Percentiles rank a stretch among this genome's conserved stretches.
Evolutionary conservation across 2,329 filamentous ascomycete genomes (phyloP).

Genomic region (Stylonectria norvegica): DNA sequence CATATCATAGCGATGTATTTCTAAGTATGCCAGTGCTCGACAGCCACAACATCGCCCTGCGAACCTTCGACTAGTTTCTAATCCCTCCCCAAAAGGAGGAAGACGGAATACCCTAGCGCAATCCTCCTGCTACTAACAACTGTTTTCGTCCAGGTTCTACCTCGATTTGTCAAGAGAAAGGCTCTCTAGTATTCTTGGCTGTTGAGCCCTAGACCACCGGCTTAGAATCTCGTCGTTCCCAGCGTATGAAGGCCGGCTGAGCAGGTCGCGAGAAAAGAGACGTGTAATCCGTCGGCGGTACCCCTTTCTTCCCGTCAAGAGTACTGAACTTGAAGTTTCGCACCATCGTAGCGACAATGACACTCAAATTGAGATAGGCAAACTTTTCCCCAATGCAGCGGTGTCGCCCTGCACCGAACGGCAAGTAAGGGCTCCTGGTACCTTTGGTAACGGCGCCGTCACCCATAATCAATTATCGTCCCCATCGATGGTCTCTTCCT

Average conservation of each 20-base stretch:
- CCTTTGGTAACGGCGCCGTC: conserved; percentile 31
- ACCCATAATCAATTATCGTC: conserved; percentile 29
- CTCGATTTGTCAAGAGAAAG: too few relatives aligned
- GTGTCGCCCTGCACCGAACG: conserved; percentile 70
- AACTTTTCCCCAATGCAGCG: conserved; percentile 76
- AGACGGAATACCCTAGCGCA: too few relatives aligned
- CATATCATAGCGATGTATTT: too few relatives aligned
- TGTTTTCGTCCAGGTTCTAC: too few relatives aligned
- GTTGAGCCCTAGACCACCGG: too few relatives aligned
- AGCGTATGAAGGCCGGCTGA: conserved; percentile 32
- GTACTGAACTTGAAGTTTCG: conserved; percentile 59
- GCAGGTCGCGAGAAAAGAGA: conserved; percentile 41
- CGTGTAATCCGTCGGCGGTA: conserved; percentile 64
- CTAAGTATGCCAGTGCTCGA: too few relatives aligned
- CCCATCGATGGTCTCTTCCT: conserved; percentile 10
- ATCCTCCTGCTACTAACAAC: too few relatives aligned
- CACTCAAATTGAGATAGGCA: conserved; percentile 65
- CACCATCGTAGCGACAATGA: conserved; percentile 61
- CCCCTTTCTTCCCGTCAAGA: conserved; percentile 49
- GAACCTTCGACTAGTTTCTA: too few relatives aligned
- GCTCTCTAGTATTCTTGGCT: too few relatives aligned
- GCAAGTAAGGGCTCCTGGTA: conserved; percentile 48
- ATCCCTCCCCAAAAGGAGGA: too few relatives aligned
- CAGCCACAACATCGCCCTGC: too few relatives aligned
- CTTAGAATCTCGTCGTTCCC: conserved; percentile 28